Conservation (phyloP, 805 yeast species). For the Komagataella pseudopastoris region DNA sequence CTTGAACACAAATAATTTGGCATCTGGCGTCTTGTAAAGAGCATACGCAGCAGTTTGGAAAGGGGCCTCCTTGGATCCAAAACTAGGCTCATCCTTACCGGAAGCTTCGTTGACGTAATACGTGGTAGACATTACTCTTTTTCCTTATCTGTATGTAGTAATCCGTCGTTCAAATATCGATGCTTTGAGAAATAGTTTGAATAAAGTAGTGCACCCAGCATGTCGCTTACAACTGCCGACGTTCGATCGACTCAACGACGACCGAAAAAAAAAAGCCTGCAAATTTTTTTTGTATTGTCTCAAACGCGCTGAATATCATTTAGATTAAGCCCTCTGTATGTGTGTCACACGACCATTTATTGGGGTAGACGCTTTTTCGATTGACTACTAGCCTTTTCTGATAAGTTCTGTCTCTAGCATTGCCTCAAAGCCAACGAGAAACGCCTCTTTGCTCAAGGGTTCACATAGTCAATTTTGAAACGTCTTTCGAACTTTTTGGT, state of each 20-base stretch:
- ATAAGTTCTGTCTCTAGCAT: not conserved
- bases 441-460: not conserved
- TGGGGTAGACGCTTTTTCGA: not conserved
- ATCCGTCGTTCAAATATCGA: not conserved
- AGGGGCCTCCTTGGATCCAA: constrained; percentile 64
- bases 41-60: constrained; percentile 82
- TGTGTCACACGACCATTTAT: not conserved
- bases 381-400: not conserved
- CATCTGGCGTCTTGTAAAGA: constrained; percentile 31
- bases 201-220: not conserved
- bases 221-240: not conserved
- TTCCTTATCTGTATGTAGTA: not conserved
- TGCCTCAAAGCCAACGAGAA: not conserved
- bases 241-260: not conserved
- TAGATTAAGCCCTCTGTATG: not conserved
- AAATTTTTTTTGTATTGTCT: too few relatives aligned
- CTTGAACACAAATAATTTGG: constrained; percentile 48
- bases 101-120: constrained; percentile 60
- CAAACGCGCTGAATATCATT: not conserved
- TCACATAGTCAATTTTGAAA: not conserved
- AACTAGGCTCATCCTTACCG: constrained; percentile 51
- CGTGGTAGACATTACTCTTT: constrained; percentile 6
- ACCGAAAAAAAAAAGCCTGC: not conserved
- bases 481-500: not conserved
- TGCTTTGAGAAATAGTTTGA: not conserved